Percentiles rank a stretch among this genome's conserved stretches.
phyloP scores from a whole-genome alignment of 2,329 filamentous ascomycete species.

The Grosmannia clavigera region DNA sequence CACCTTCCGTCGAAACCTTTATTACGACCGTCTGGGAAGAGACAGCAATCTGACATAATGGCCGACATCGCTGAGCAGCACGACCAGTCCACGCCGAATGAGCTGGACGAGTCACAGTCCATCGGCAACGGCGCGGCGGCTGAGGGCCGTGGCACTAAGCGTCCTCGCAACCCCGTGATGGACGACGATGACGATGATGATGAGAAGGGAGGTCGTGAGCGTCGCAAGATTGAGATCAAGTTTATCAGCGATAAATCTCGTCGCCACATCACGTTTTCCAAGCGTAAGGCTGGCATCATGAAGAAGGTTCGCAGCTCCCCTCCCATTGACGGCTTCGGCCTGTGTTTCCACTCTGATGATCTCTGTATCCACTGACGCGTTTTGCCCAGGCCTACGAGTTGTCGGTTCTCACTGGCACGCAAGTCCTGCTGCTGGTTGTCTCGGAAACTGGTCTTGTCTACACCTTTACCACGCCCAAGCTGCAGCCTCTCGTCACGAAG shows the following conservation, averaged over 20 bases:
- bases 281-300: constrained; percentile 99
- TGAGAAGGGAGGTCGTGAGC: constrained; percentile 93
- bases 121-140: constrained; percentile 58
- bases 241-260: constrained; percentile 99
- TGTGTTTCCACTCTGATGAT: background rate
- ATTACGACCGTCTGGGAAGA: background rate
- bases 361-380: background rate
- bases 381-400: constrained; percentile 69
- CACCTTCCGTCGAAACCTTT: background rate
- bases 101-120: constrained; percentile 59
- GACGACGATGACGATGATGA: constrained; percentile 97
- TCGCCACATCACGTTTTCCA: constrained; percentile 98
- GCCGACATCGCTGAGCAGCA: constrained; percentile 70
- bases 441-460: constrained; percentile 96
- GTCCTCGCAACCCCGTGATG: constrained; percentile 64
- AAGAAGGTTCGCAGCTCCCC: constrained; percentile 68
- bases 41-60: constrained; percentile 31
- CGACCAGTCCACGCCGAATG: constrained; percentile 62
- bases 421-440: constrained; percentile 90
- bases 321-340: background rate
- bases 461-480: constrained; percentile 96
- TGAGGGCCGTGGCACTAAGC: constrained; percentile 79
- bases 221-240: constrained; percentile 99
- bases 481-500: constrained; percentile 96
- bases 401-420: constrained; percentile 92